Percentiles rank a stretch among this genome's conserved stretches.
These are phyloP conservation scores for Fusarium torreyae DNA, from an alignment of 2,329 filamentous ascomycete genomes.

Conservation along the genomic window DNA sequence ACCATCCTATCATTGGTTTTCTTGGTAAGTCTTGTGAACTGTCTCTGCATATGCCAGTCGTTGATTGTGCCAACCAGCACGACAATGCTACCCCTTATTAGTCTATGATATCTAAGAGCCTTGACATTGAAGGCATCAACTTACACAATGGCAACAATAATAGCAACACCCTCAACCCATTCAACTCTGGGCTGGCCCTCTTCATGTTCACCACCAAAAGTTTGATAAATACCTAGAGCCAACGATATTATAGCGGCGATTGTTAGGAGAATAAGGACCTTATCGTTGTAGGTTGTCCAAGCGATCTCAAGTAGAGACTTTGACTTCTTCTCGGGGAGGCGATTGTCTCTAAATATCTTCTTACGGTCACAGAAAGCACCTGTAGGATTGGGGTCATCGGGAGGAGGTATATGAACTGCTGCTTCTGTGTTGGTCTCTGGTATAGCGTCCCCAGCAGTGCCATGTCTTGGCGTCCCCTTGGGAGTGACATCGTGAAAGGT, in stretches of 20 bases:
- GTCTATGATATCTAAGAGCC: not conserved
- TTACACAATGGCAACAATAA: conserved; percentile 72
- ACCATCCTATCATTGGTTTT: conserved; percentile 76
- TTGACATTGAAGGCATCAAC: conserved; percentile 55
- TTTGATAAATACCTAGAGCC: conserved; percentile 79
- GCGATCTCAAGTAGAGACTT: conserved; percentile 73
- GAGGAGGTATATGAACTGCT: conserved; percentile 47
- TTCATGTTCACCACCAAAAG: conserved; percentile 66
- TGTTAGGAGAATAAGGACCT: conserved; percentile 79
- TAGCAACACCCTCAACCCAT: conserved; percentile 79
- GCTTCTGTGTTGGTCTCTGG: conserved; percentile 50
- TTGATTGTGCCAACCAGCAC: conserved; percentile 75
- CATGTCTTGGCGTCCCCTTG: conserved; percentile 55
- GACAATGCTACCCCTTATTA: conserved; percentile 62
- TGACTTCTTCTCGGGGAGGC: conserved; percentile 74
- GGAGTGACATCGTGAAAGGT: conserved; percentile 74
- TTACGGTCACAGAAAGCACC: conserved; percentile 50
- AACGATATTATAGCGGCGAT: conserved; percentile 78
- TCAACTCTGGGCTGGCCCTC: conserved; percentile 69
- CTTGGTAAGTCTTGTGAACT: conserved; percentile 74
- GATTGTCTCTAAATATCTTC: conserved; percentile 71
- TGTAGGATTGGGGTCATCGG: conserved; percentile 41
- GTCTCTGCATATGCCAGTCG: conserved; percentile 78
- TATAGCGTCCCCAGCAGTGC: conserved; percentile 52
- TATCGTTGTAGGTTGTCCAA: conserved; percentile 82